phyloP scores from a whole-genome alignment of 2,329 filamentous ascomycete genomes.

The Hypocrella siamensis region DNA sequence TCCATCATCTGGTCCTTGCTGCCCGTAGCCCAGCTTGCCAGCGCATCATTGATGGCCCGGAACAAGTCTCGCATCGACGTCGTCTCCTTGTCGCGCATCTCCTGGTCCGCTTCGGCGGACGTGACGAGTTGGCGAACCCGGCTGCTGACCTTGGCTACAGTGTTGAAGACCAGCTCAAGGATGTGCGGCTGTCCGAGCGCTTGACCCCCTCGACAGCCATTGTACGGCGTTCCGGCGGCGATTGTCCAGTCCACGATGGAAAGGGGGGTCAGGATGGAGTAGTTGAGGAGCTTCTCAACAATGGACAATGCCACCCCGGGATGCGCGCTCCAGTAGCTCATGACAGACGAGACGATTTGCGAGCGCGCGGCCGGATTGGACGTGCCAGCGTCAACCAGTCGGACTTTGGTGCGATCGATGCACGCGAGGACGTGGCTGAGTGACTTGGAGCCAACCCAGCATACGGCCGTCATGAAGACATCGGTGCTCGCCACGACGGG shows the following conservation, averaged over 20 bases:
- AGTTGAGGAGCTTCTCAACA: constrained; percentile 93
- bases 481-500: constrained; percentile 79
- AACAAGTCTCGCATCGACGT: constrained; percentile 68
- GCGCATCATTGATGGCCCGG: constrained; percentile 61
- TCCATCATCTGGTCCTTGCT: constrained; percentile 65
- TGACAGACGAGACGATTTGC: constrained; percentile 82
- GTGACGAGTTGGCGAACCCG: constrained; percentile 68
- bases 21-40: constrained; percentile 56
- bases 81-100: constrained; percentile 53
- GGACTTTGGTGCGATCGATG: constrained; percentile 87
- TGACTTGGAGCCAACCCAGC: constrained; percentile 87
- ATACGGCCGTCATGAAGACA: constrained; percentile 84
- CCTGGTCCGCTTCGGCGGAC: constrained; percentile 44
- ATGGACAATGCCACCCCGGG: constrained; percentile 86
- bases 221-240: constrained; percentile 35
- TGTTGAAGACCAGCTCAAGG: constrained; percentile 81
- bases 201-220: constrained; percentile 37
- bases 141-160: constrained; percentile 77
- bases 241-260: constrained; percentile 86
- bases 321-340: constrained; percentile 86
- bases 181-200: constrained; percentile 60
- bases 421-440: constrained; percentile 90
- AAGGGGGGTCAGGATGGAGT: constrained; percentile 76
- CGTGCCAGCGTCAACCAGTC: constrained; percentile 64
- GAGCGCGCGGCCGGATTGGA: constrained; percentile 60